Percentiles rank a stretch among this genome's conserved stretches.
Evolutionary conservation across 352 stramenopile species (phyloP).

Genomic region (Pythium aquatile): DNA sequence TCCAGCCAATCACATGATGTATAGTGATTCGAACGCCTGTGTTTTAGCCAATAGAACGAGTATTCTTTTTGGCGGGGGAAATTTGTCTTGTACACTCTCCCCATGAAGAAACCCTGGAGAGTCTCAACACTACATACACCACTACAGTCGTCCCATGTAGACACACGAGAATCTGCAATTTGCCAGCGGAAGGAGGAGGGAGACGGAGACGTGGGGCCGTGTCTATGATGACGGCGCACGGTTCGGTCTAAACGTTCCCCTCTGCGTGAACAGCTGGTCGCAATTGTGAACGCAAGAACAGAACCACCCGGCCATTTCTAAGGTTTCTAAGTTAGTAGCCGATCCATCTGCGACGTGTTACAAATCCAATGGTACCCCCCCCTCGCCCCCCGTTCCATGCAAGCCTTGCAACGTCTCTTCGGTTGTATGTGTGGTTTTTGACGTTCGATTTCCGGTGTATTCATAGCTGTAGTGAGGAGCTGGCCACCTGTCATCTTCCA

Average conservation of each 20-base stretch:
- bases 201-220: no score
- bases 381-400: neutral
- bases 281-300: neutral
- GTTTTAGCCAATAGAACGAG: neutral
- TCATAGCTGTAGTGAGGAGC: no score
- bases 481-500: no score
- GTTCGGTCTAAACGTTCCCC: slow-evolving; percentile 1
- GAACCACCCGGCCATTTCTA: neutral
- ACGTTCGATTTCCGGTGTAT: no score
- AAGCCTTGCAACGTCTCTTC: neutral
- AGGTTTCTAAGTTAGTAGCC: neutral
- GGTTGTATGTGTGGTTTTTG: no score
- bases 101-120: no score
- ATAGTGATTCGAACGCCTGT: neutral
- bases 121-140: no score
- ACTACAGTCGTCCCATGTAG: no score
- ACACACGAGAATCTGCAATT: no score
- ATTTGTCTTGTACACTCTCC: no score
- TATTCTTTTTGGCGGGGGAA: no score
- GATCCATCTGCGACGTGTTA: neutral
- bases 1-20: neutral
- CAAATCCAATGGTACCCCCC: neutral
- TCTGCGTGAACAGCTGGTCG: neutral
- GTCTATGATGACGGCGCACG: neutral
- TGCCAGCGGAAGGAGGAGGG: no score